Conservation (phyloP, 495 filamentous ascomycete species). For the Clavariopsis aquatica region DNA sequence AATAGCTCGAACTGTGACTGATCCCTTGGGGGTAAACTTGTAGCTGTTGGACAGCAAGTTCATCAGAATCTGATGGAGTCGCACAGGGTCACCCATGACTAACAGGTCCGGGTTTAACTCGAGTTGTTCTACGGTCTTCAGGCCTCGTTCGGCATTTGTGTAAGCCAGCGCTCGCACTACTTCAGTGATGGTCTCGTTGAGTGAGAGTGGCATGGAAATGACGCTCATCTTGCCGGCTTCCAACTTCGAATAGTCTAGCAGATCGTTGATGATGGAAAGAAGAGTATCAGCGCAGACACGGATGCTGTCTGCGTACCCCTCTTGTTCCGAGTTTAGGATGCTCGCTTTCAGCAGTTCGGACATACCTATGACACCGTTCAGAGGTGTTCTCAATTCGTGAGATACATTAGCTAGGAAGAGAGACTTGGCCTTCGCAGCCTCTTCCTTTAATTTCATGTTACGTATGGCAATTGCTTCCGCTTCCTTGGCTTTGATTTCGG, state of each 20-base stretch:
- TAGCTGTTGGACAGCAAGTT: constrained; percentile 91
- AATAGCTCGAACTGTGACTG: constrained; percentile 74
- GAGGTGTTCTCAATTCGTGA: constrained; percentile 76
- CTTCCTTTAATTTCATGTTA: constrained; percentile 85
- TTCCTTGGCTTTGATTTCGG: constrained; percentile 78
- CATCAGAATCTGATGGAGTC: constrained; percentile 89
- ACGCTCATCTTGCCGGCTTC: constrained; percentile 96
- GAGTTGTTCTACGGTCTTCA: constrained; percentile 72
- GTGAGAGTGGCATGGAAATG: constrained; percentile 79
- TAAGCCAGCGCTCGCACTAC: constrained; percentile 84
- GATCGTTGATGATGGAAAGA: constrained; percentile 93
- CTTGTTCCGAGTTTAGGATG: constrained; percentile 73
- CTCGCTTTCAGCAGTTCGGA: constrained; percentile 83
- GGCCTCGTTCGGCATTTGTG: constrained; percentile 74
- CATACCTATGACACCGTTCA: constrained; percentile 89
- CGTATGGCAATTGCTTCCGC: constrained; percentile 82
- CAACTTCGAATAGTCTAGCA: constrained; percentile 89
- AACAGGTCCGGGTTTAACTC: constrained; percentile 69
- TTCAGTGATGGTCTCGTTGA: constrained; percentile 82
- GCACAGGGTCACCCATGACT: constrained; percentile 88
- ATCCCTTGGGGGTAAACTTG: constrained; percentile 87
- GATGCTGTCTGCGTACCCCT: constrained; percentile 90
- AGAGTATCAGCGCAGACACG: constrained; percentile 86
- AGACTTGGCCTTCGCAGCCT: constrained; percentile 85
- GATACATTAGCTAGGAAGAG: constrained; percentile 94